Conservation (phyloP, 2,329 filamentous ascomycete species). For the Metarhizium guizhouense region DNA sequence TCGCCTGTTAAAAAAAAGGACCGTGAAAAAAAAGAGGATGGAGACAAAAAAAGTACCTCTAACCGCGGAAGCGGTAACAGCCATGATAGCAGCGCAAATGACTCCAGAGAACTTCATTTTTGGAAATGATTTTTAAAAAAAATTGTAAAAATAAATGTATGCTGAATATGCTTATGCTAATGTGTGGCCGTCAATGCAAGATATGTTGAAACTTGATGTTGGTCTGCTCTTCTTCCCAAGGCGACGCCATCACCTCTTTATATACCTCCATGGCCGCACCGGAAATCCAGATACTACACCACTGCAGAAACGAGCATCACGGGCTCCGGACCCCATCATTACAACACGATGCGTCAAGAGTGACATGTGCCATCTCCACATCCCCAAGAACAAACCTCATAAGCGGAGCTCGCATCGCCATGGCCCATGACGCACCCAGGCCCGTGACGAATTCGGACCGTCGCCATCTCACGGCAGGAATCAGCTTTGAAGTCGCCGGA, state of each 20-base stretch:
- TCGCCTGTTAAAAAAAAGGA: neutral
- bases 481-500: too few relatives aligned
- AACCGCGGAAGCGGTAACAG: conserved; percentile 21
- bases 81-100: conserved; percentile 27
- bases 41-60: neutral
- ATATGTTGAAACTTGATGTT: too few relatives aligned
- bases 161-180: too few relatives aligned
- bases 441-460: neutral
- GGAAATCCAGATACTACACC: too few relatives aligned
- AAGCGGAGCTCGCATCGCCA: neutral
- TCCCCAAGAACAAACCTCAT: neutral
- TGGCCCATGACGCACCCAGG: neutral
- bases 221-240: neutral
- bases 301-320: neutral
- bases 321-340: neutral
- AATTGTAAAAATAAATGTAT: too few relatives aligned
- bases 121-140: conserved; percentile 9
- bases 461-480: neutral
- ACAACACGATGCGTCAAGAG: neutral
- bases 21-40: neutral
- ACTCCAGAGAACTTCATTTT: conserved; percentile 35
- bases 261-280: neutral
- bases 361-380: neutral
- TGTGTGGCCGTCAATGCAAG: too few relatives aligned
- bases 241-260: neutral